Evolutionary conservation across 2,329 filamentous ascomycete genomes (phyloP).

Genomic region (Ophiostoma ips): DNA sequence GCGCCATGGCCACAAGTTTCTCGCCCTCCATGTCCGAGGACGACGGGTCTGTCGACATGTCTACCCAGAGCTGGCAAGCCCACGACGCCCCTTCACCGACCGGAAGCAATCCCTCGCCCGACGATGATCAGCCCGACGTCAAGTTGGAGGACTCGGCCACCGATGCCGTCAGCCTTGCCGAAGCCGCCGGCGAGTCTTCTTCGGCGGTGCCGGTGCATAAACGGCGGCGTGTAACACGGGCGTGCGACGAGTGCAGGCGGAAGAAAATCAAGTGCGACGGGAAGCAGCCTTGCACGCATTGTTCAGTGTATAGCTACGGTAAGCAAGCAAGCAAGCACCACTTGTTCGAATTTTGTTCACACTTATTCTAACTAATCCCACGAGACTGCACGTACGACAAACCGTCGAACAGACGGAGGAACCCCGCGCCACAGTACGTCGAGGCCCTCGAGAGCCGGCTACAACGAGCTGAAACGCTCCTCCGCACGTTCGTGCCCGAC

Average conservation of each 20-base stretch:
- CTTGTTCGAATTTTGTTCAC: no score
- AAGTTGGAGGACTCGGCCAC: slow-evolving; percentile 7
- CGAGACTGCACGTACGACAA: slow-evolving; percentile 97
- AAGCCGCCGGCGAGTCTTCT: slow-evolving; percentile 21
- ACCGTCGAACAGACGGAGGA: slow-evolving; percentile 78
- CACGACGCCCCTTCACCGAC: slow-evolving; percentile 4
- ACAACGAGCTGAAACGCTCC: slow-evolving; percentile 66
- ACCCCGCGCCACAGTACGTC: slow-evolving; percentile 84
- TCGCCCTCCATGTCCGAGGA: slow-evolving; percentile 12
- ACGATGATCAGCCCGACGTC: slow-evolving; percentile 5
- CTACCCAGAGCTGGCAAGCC: slow-evolving; percentile 10
- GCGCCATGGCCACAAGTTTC: slow-evolving; percentile 2
- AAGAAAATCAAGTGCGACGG: slow-evolving; percentile 85
- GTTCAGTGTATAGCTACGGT: slow-evolving; percentile 95
- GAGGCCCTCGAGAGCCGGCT: slow-evolving; percentile 74
- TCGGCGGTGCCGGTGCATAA: slow-evolving; percentile 51
- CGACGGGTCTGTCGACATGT: slow-evolving; percentile 1
- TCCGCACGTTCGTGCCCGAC: slow-evolving; percentile 69
- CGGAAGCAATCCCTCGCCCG: slow-evolving; percentile 4
- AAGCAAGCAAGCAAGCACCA: no score
- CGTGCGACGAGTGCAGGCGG: slow-evolving; percentile 68
- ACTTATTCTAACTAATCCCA: no score
- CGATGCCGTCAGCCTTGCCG: slow-evolving; percentile 1
- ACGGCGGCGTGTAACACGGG: slow-evolving; percentile 61
- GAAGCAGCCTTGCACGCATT: slow-evolving; percentile 85